These are phyloP conservation scores for Talaromyces wortmannii DNA, from an alignment of 495 filamentous ascomycete species.

Conservation along the genomic window DNA sequence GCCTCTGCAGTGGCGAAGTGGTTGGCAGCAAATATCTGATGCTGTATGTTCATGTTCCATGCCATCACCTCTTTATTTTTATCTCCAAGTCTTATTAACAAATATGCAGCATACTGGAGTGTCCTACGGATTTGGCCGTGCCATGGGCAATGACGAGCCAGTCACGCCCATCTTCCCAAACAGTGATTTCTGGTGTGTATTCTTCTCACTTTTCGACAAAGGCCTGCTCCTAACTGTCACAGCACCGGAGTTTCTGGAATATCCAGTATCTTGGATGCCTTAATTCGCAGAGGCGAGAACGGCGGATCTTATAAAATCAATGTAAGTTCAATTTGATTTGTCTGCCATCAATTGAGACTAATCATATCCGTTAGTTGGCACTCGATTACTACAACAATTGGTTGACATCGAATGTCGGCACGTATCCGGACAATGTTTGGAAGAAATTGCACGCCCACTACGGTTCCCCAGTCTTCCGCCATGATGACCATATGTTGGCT, in stretches of 20 bases:
- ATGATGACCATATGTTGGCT: constrained; percentile 6
- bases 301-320: constrained; percentile 24
- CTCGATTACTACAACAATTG: constrained; percentile 23
- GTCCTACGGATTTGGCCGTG: constrained; percentile 12
- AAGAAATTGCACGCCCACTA: constrained; percentile 2
- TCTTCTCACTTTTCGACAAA: too few relatives aligned
- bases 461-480: constrained; percentile 8
- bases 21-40: constrained; percentile 43
- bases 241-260: constrained; percentile 17
- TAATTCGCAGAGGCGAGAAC: constrained; percentile 21
- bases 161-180: constrained; percentile 16
- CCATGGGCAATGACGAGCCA: constrained; percentile 17
- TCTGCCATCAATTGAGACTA: too few relatives aligned
- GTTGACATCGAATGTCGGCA: constrained; percentile 10
- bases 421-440: constrained; percentile 9
- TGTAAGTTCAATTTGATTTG: too few relatives aligned
- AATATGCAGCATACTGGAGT: not conserved
- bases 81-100: too few relatives aligned
- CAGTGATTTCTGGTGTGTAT: constrained; percentile 5
- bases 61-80: too few relatives aligned
- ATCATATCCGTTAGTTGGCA: not conserved
- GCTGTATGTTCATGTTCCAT: constrained; percentile 9
- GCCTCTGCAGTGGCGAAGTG: constrained; percentile 25
- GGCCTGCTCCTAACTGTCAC: too few relatives aligned
- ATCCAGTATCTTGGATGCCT: constrained; percentile 21